These are phyloP conservation scores for Garcia nutans DNA, from an alignment of 345 rosid genomes.

Conservation along the genomic window DNA sequence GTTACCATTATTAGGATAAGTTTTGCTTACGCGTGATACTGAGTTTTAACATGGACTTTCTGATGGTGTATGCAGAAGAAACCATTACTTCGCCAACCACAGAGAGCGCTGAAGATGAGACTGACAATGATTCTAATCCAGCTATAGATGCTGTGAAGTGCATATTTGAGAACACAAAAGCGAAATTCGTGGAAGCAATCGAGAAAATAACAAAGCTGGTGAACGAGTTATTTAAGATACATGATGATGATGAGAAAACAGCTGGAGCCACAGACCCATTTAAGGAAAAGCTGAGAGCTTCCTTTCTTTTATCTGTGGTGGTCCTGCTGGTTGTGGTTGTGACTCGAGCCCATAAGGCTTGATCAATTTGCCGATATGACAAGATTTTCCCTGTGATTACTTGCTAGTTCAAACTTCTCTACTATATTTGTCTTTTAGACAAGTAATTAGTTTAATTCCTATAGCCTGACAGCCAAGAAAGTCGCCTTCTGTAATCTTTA, in stretches of 20 bases:
- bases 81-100: slow-evolving; percentile 23
- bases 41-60: neutral
- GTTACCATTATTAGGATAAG: neutral
- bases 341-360: slow-evolving; percentile 49
- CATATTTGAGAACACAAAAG: slow-evolving; percentile 51
- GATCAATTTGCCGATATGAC: slow-evolving; percentile 49
- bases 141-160: slow-evolving; percentile 42
- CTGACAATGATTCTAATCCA: slow-evolving; percentile 33
- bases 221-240: slow-evolving; percentile 43
- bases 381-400: neutral
- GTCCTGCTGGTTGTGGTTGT: slow-evolving; percentile 73
- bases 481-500: neutral
- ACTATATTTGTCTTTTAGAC: too few relatives aligned
- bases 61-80: slow-evolving; percentile 36
- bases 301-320: slow-evolving; percentile 63
- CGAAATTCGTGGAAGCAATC: slow-evolving; percentile 43
- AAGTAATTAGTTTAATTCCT: neutral
- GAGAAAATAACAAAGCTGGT: slow-evolving; percentile 52
- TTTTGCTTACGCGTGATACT: neutral
- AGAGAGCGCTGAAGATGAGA: slow-evolving; percentile 37
- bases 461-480: neutral
- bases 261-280: slow-evolving; percentile 38
- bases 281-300: slow-evolving; percentile 60
- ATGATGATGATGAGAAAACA: slow-evolving; percentile 23
- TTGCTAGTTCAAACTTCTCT: neutral